Conservation (phyloP, 2,329 filamentous ascomycete species). For the Colletotrichum coccodes region DNA sequence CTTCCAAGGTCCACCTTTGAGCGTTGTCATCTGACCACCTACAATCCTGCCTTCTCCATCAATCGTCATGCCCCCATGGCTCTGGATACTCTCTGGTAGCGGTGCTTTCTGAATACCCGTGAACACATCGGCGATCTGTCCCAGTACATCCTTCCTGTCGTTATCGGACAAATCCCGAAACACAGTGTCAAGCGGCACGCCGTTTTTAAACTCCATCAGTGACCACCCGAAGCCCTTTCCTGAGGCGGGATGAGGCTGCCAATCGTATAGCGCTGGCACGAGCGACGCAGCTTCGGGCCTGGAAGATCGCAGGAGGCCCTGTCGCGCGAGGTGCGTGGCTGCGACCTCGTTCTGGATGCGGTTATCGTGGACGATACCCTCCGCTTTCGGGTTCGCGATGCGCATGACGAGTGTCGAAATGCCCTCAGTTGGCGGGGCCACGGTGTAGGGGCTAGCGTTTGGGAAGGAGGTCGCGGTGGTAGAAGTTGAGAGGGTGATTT, state of each 20-base stretch:
- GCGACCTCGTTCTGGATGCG: conserved; percentile 42
- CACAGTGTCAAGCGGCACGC: conserved; percentile 35
- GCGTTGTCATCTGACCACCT: conserved; percentile 30
- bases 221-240: conserved; percentile 37
- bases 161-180: conserved; percentile 28
- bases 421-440: neutral
- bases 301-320: conserved; percentile 10
- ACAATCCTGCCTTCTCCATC: conserved; percentile 30
- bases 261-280: conserved; percentile 38
- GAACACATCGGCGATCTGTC: conserved; percentile 37
- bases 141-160: conserved; percentile 29
- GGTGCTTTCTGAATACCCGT: conserved; percentile 30
- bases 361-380: conserved; percentile 4
- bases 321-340: conserved; percentile 33
- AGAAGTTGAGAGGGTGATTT: conserved; percentile 20
- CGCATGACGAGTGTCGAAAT: conserved; percentile 27
- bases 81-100: conserved; percentile 31
- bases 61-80: conserved; percentile 37
- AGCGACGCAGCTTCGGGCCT: conserved; percentile 10
- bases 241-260: conserved; percentile 11
- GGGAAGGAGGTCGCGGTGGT: conserved; percentile 6
- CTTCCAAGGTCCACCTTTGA: conserved; percentile 33
- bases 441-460: conserved; percentile 8
- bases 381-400: conserved; percentile 28
- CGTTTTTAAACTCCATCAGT: conserved; percentile 37